These are phyloP conservation scores for Durio zibethinus DNA, from an alignment of 345 rosid species.

Conservation along the genomic window DNA sequence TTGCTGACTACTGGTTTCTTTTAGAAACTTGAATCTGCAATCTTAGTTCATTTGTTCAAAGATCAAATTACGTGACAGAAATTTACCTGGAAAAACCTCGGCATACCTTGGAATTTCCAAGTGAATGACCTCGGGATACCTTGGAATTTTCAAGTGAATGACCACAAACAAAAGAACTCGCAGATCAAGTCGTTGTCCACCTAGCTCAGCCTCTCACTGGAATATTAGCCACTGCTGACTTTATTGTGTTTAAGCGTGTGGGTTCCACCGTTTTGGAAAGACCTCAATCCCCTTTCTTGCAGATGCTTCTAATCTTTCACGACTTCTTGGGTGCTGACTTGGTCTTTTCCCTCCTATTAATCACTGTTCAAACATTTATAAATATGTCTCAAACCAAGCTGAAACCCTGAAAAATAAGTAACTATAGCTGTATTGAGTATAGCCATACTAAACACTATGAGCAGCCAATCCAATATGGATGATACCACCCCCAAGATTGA, in stretches of 20 bases:
- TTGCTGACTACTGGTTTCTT: not conserved
- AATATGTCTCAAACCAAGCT: not conserved
- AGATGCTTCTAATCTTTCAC: not conserved
- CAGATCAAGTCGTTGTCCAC: conserved; percentile 7
- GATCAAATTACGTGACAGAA: conserved; percentile 16
- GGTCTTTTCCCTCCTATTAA: conserved; percentile 2
- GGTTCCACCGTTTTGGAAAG: conserved; percentile 28
- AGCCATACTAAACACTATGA: not conserved
- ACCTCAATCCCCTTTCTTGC: not conserved
- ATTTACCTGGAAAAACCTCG: not conserved
- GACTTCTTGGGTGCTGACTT: conserved; percentile 6
- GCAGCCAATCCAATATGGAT: conserved; percentile 19
- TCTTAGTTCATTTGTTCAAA: not conserved
- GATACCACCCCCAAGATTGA: conserved; percentile 38
- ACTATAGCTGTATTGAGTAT: not conserved
- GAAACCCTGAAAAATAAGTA: not conserved
- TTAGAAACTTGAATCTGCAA: conserved; percentile 6
- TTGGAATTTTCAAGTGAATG: conserved; percentile 40
- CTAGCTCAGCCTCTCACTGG: not conserved
- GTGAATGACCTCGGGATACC: conserved; percentile 24
- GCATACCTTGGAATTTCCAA: conserved; percentile 29
- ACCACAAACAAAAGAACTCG: too few relatives aligned
- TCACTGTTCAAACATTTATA: not conserved
- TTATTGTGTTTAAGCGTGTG: conserved; percentile 42
- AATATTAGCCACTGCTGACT: conserved; percentile 14